phyloP scores from a whole-genome alignment of 176 grass and related monocot species.

The Microstegium vimineum region DNA sequence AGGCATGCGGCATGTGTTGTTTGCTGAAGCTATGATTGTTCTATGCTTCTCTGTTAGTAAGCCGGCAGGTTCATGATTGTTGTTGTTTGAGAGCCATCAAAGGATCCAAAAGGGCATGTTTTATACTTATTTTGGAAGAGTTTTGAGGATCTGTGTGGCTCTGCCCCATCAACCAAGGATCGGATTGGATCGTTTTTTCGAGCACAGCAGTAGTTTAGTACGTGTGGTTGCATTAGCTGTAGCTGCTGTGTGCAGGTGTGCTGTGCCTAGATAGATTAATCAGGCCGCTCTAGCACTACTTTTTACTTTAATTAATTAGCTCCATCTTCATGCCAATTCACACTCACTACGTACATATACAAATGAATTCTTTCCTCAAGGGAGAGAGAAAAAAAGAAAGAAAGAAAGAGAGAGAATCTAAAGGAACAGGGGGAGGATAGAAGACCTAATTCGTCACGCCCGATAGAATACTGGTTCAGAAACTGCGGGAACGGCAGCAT shows the following conservation, averaged over 20 bases:
- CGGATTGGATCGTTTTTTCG: background rate
- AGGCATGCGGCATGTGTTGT: background rate
- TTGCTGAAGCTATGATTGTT: background rate
- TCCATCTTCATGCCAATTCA: conserved; percentile 39
- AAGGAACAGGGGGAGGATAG: background rate
- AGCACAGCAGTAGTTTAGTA: conserved; percentile 28
- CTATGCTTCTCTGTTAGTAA: background rate
- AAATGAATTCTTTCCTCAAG: conserved; percentile 19
- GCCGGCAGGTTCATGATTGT: conserved; percentile 12
- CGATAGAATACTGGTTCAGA: conserved; percentile 21
- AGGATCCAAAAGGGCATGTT: conserved; percentile 42
- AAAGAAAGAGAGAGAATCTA: conserved; percentile 11
- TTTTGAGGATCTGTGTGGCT: conserved; percentile 39
- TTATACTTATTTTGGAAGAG: conserved; percentile 15
- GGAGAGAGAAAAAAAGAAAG: background rate
- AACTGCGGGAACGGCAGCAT: conserved; percentile 17
- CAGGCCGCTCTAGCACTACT: conserved; percentile 25
- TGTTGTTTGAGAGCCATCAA: conserved; percentile 24
- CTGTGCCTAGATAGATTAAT: conserved; percentile 36
- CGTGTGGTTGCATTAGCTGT: conserved; percentile 42
- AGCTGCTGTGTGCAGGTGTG: conserved; percentile 28
- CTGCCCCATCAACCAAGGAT: background rate
- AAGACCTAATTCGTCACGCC: conserved; percentile 18
- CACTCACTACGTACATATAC: conserved; percentile 30
- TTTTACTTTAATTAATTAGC: conserved; percentile 8